These are phyloP conservation scores for Fusarium sp. DNA, from an alignment of 2,329 filamentous ascomycete genomes.

Conservation along the genomic window DNA sequence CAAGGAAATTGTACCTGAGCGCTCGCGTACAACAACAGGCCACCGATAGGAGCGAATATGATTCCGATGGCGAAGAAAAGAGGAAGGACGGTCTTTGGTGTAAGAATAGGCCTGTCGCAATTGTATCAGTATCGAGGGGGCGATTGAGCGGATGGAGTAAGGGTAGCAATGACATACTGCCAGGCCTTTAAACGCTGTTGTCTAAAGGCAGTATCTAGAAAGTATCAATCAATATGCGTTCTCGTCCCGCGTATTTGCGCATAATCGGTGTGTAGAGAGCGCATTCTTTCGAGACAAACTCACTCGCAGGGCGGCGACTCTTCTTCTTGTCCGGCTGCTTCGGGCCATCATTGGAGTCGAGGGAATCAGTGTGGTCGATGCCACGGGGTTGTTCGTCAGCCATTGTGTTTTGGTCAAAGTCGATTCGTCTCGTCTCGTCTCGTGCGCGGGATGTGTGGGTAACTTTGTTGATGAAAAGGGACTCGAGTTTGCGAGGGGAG, in stretches of 20 bases:
- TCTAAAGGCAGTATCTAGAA: slow-evolving; percentile 89
- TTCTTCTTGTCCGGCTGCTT: slow-evolving; percentile 80
- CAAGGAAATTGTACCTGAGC: slow-evolving; percentile 66
- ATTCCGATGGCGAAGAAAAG: slow-evolving; percentile 91
- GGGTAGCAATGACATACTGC: slow-evolving; percentile 75
- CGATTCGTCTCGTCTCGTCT: background rate
- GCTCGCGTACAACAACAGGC: slow-evolving; percentile 86
- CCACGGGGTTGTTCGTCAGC: slow-evolving; percentile 58
- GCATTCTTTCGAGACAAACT: slow-evolving; percentile 45
- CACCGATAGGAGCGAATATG: slow-evolving; percentile 93
- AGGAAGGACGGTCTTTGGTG: slow-evolving; percentile 90
- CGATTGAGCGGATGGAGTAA: slow-evolving; percentile 11
- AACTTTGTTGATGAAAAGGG: slow-evolving; percentile 20
- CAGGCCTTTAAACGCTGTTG: slow-evolving; percentile 98
- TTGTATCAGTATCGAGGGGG: slow-evolving; percentile 51
- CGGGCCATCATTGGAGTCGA: slow-evolving; percentile 64
- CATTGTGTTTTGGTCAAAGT: slow-evolving; percentile 53
- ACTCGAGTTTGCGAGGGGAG: slow-evolving; percentile 10
- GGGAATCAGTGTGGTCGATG: slow-evolving; percentile 62
- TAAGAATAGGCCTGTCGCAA: slow-evolving; percentile 81
- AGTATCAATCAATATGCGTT: slow-evolving; percentile 33
- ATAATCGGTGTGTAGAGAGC: background rate
- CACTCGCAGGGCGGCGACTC: slow-evolving; percentile 91
- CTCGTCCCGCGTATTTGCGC: background rate
- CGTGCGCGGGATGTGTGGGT: slow-evolving; percentile 24